phyloP scores from a whole-genome alignment of 2,329 filamentous ascomycete genomes.

The Escovopsis weberi region DNA sequence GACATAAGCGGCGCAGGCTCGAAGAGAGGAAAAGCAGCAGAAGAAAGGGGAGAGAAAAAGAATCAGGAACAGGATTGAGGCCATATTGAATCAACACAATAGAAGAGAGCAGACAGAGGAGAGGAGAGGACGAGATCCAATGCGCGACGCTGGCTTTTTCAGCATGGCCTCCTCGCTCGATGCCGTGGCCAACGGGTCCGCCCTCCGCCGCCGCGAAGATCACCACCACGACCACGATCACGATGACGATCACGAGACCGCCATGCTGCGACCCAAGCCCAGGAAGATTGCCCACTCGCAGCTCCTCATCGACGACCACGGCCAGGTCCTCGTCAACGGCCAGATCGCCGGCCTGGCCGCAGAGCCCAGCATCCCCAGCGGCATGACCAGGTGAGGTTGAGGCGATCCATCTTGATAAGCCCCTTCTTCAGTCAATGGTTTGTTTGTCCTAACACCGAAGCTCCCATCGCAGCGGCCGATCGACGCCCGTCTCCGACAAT shows the following conservation, averaged over 20 bases:
- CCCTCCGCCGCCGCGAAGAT: conserved; percentile 12
- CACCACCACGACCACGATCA: background rate
- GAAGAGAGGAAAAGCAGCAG: background rate
- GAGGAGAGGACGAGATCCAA: background rate
- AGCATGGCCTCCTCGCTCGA: conserved; percentile 13
- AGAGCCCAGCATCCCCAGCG: conserved; percentile 24
- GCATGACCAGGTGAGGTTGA: conserved; percentile 28
- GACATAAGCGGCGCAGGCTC: background rate
- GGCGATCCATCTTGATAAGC: background rate
- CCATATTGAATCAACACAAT: background rate
- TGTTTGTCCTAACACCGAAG: background rate
- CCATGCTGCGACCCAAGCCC: conserved; percentile 31
- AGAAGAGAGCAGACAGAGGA: background rate
- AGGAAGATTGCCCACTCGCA: conserved; percentile 35
- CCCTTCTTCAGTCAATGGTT: conserved; percentile 1
- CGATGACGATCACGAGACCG: conserved; percentile 20
- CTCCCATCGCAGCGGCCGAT: conserved; percentile 46
- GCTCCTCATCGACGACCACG: conserved; percentile 27
- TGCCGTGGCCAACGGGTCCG: conserved; percentile 13
- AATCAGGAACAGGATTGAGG: background rate
- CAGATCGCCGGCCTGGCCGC: conserved; percentile 14
- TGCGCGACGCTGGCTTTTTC: background rate
- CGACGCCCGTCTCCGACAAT: conserved; percentile 74
- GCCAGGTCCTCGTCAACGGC: conserved; percentile 19
- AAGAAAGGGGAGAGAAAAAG: background rate